These are phyloP conservation scores for Heterobasidion annosum DNA, from an alignment of 1,284 basidiomycete genomes.

Conservation along the genomic window DNA sequence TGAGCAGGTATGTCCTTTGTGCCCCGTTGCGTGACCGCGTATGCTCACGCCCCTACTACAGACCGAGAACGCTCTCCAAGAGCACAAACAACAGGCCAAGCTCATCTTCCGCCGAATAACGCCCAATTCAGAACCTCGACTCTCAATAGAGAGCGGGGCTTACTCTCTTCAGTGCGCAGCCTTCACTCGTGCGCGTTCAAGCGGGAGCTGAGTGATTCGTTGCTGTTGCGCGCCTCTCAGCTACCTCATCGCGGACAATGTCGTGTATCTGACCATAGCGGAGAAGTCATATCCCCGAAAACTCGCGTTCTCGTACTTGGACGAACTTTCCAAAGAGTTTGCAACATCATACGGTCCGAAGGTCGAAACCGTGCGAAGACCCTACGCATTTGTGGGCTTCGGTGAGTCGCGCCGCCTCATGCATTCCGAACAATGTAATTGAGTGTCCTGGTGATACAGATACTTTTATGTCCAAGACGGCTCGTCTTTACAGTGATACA, in stretches of 20 bases:
- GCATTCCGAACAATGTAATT: not conserved
- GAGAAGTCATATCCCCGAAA: slow-evolving; percentile 98
- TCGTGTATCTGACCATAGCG: slow-evolving; percentile 92
- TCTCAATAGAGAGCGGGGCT: slow-evolving; percentile 93
- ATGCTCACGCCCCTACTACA: slow-evolving; percentile 20
- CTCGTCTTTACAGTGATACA: slow-evolving; percentile 90
- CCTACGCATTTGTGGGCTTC: slow-evolving; percentile 95
- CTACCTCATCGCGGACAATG: slow-evolving; percentile 91
- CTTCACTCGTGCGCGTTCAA: slow-evolving; percentile 1
- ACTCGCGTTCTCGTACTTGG: slow-evolving; percentile 95
- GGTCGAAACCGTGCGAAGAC: slow-evolving; percentile 78
- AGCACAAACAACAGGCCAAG: slow-evolving; percentile 98
- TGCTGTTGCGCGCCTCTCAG: slow-evolving; percentile 31
- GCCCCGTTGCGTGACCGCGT: not conserved
- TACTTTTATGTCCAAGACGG: slow-evolving; percentile 98
- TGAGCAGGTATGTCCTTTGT: slow-evolving; percentile 59
- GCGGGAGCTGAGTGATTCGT: not conserved
- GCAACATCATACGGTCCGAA: slow-evolving; percentile 84
- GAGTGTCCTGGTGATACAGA: slow-evolving; percentile 37
- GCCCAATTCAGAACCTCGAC: slow-evolving; percentile 88
- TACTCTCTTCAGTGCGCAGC: slow-evolving; percentile 84
- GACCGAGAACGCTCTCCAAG: slow-evolving; percentile 89
- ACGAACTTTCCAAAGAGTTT: slow-evolving; percentile 97
- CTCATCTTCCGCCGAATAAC: slow-evolving; percentile 92
- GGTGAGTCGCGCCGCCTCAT: slow-evolving; percentile 40